Evolutionary conservation across 306 rosid genomes (phyloP).

Genomic region (Vigna unguiculata): DNA sequence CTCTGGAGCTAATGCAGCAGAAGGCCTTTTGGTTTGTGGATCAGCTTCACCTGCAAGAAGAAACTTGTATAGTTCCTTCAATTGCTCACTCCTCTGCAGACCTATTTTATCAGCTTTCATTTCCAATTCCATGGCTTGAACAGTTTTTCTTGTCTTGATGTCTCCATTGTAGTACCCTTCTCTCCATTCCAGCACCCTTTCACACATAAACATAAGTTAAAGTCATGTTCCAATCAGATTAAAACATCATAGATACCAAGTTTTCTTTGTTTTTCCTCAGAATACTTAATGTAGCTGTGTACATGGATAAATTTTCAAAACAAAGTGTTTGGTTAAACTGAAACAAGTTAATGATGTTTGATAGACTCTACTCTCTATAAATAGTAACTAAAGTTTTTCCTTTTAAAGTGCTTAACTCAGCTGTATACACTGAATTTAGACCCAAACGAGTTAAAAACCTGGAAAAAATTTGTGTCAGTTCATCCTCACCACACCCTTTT

Average conservation of each 20-base stretch:
- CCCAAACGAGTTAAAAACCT: background rate
- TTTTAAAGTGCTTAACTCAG: too few relatives aligned
- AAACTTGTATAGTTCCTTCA: slow-evolving; percentile 77
- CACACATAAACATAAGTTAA: slow-evolving; percentile 27
- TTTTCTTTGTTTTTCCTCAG: background rate
- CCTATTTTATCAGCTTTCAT: slow-evolving; percentile 63
- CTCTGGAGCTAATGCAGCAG: slow-evolving; percentile 78
- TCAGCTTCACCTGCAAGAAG: slow-evolving; percentile 69
- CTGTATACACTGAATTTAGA: background rate
- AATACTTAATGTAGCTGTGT: background rate
- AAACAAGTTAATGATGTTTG: too few relatives aligned
- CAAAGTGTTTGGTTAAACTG: too few relatives aligned
- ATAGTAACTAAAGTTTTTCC: background rate
- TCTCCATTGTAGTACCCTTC: slow-evolving; percentile 91
- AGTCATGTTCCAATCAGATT: background rate
- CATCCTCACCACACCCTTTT: background rate
- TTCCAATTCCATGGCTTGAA: slow-evolving; percentile 67
- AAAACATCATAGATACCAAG: background rate
- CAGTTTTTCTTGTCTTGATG: slow-evolving; percentile 81
- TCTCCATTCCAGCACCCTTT: slow-evolving; percentile 80
- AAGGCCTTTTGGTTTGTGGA: slow-evolving; percentile 63
- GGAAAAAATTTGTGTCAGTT: background rate
- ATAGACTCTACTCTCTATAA: too few relatives aligned
- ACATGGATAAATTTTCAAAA: too few relatives aligned
- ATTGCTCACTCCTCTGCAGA: slow-evolving; percentile 77